Evolutionary conservation across 2,329 filamentous ascomycete genomes (phyloP).

Genomic region (Claviceps fusiformis): DNA sequence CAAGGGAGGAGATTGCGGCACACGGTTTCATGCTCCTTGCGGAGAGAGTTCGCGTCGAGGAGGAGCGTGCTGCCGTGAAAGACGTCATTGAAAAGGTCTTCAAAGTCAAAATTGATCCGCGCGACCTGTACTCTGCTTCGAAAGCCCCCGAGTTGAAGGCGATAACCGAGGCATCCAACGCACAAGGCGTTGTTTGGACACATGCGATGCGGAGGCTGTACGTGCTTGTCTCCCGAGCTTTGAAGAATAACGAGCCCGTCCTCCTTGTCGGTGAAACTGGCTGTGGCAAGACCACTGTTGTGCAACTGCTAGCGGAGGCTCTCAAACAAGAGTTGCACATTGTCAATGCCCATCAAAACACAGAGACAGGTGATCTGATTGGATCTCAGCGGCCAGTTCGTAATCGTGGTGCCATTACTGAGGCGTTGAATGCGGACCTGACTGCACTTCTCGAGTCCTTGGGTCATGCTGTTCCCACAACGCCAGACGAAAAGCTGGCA

Average conservation of each 20-base stretch:
- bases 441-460: slow-evolving; percentile 28
- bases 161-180: slow-evolving; percentile 31
- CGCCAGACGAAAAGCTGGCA: slow-evolving; percentile 42
- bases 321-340: slow-evolving; percentile 65
- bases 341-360: slow-evolving; percentile 96
- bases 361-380: slow-evolving; percentile 93
- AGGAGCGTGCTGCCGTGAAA: slow-evolving; percentile 76
- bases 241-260: slow-evolving; percentile 85
- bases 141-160: slow-evolving; percentile 42
- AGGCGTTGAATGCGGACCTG: slow-evolving; percentile 51
- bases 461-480: slow-evolving; percentile 24
- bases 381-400: slow-evolving; percentile 85
- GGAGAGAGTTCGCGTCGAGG: slow-evolving; percentile 82
- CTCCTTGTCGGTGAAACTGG: slow-evolving; percentile 92
- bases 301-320: slow-evolving; percentile 78
- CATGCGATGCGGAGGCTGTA: slow-evolving; percentile 86
- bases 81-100: slow-evolving; percentile 80
- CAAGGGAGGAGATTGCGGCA: slow-evolving; percentile 72
- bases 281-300: slow-evolving; percentile 94
- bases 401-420: slow-evolving; percentile 63
- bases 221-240: slow-evolving; percentile 72
- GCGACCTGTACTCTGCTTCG: slow-evolving; percentile 54
- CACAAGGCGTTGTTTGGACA: slow-evolving; percentile 77
- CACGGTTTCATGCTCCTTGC: slow-evolving; percentile 96
- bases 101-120: slow-evolving; percentile 68